phyloP scores from a whole-genome alignment of 306 rosid genomes.

The Inga leiocalycina region DNA sequence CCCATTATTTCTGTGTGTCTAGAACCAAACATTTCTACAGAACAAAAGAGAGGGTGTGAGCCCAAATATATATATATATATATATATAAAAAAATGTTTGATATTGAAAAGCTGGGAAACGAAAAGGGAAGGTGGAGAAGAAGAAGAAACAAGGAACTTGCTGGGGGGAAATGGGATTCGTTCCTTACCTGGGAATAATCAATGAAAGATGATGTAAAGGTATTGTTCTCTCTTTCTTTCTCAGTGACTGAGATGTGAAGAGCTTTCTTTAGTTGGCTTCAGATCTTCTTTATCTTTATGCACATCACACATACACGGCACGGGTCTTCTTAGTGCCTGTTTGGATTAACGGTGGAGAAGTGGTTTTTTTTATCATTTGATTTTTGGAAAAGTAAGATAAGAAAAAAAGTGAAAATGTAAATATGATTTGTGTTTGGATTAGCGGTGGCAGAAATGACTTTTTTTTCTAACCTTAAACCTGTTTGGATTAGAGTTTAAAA shows the following conservation, averaged over 20 bases:
- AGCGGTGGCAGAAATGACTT: too few relatives aligned
- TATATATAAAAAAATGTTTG: not conserved
- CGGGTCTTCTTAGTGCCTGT: too few relatives aligned
- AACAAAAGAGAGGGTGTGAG: too few relatives aligned
- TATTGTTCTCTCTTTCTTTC: not conserved
- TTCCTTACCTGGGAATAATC: constrained; percentile 54
- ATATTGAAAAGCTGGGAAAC: not conserved
- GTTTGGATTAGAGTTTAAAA: too few relatives aligned
- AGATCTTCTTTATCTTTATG: not conserved
- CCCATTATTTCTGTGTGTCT: not conserved
- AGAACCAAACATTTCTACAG: not conserved
- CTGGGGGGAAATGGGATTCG: constrained; percentile 49
- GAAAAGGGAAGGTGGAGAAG: not conserved
- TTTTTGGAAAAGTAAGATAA: too few relatives aligned
- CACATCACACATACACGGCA: not conserved
- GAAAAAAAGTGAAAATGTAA: too few relatives aligned
- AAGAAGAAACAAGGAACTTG: constrained; percentile 60
- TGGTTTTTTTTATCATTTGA: too few relatives aligned
- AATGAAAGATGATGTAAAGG: constrained; percentile 25
- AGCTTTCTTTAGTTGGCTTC: constrained; percentile 27
- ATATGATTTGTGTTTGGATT: too few relatives aligned
- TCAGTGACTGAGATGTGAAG: not conserved
- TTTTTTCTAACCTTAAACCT: too few relatives aligned
- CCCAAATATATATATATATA: not conserved
- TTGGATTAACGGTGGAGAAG: too few relatives aligned